Base-by-base conservation (phyloP, 73 alveolate genomes). In the Durusdinium trenchii region DNA sequence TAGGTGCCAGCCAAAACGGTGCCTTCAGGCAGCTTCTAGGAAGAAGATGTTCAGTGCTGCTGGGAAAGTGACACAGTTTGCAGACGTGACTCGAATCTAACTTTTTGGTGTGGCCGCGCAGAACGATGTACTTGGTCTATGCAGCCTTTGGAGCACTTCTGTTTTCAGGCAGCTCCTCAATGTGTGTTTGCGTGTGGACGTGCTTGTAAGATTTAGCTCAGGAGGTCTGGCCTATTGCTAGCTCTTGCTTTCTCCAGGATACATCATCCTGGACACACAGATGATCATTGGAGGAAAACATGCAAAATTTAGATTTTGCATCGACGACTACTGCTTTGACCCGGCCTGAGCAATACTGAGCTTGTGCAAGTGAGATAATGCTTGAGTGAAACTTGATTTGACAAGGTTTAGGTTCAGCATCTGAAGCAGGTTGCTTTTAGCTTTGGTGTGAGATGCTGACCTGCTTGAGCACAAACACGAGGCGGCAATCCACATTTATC, bases 321-420 rank as follows among this genome's bases (percentile, higher is more conserved):
- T 89, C 51, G 96, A 89, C 26, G 96, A 89, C 96, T 89, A 89
- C 85, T 89, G 96, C 85, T 35, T 89, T 46, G 95, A 76, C 50
- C n/a, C 61, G 86, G 61, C 86, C 86, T 76, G 42, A 76, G 86
- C 28, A n/a, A n/a, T n/a, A n/a, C n/a, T n/a, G n/a, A n/a, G n/a
- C n/a, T n/a, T n/a, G n/a, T n/a, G n/a, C n/a, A n/a, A n/a, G n/a
- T n/a, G n/a, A n/a, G n/a, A n/a, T n/a, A n/a, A n/a, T n/a, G n/a
- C n/a, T n/a, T n/a, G n/a, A n/a, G n/a, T n/a, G n/a, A n/a, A n/a
- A n/a, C n/a, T n/a, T n/a, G n/a, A n/a, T n/a, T n/a, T n/a, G n/a
- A n/a, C n/a, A n/a, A n/a, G n/a, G 23, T 16, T 60, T 2, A 23
- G 73, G 7, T 32, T 60, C 73, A 32, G 73, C 18, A 12, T 57